These are phyloP conservation scores for Tricholoma sp. DNA, from an alignment of 768 basidiomycete genomes.

Conservation along the genomic window DNA sequence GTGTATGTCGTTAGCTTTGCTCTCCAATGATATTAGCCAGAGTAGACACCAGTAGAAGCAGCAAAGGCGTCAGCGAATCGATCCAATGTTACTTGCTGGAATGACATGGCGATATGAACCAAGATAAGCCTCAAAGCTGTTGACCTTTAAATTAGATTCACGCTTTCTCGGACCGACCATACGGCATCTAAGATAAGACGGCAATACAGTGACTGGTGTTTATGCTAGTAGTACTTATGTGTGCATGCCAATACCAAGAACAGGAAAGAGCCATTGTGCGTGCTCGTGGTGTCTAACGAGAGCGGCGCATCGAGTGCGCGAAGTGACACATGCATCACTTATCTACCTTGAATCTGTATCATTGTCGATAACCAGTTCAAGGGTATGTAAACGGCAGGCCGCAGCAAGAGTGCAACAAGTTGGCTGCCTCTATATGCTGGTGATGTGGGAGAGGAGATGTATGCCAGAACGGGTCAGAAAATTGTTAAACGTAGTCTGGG, in stretches of 20 bases:
- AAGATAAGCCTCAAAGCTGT: background rate
- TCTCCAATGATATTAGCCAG: background rate
- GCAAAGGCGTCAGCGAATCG: slow-evolving; percentile 44
- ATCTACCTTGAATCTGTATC: slow-evolving; percentile 29
- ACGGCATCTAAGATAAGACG: too few relatives aligned
- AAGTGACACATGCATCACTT: slow-evolving; percentile 28
- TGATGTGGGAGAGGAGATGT: slow-evolving; percentile 14
- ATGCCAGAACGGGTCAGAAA: slow-evolving; percentile 28
- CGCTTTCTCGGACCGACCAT: background rate
- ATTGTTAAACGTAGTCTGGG: slow-evolving; percentile 23
- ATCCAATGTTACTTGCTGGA: slow-evolving; percentile 39
- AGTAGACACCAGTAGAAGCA: slow-evolving; percentile 40
- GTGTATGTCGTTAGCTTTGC: background rate
- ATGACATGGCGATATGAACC: slow-evolving; percentile 38
- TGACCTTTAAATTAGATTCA: background rate
- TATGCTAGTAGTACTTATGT: too few relatives aligned
- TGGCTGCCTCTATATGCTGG: too few relatives aligned
- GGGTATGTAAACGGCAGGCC: slow-evolving; percentile 21
- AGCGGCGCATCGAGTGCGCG: slow-evolving; percentile 26
- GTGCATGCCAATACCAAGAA: slow-evolving; percentile 10
- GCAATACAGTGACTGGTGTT: too few relatives aligned
- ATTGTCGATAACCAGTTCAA: slow-evolving; percentile 30
- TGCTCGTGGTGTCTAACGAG: slow-evolving; percentile 8
- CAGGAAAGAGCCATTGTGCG: slow-evolving; percentile 18
- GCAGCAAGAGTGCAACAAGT: slow-evolving; percentile 24